These are phyloP conservation scores for Physcomitrellopsis africana DNA, from an alignment of 225 moss, liverwort and hornwort genomes.

Conservation along the genomic window DNA sequence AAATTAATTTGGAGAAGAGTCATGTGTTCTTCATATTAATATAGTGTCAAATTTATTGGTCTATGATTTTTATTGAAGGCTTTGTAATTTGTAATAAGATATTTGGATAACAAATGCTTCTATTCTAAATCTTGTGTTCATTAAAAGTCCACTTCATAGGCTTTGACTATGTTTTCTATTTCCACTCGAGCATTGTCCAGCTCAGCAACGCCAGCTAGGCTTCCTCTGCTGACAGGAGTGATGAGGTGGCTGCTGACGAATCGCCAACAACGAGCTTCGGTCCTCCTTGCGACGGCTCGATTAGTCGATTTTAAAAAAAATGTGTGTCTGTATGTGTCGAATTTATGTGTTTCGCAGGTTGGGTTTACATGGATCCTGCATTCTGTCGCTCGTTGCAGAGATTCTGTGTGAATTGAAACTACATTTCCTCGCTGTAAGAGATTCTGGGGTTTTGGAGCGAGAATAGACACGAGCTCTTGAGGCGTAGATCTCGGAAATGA, in stretches of 20 bases:
- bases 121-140: no score
- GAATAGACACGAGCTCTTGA: neutral
- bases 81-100: no score
- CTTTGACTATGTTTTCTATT: no score
- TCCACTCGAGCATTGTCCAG: neutral
- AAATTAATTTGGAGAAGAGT: no score
- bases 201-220: slow-evolving; percentile 28
- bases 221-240: neutral
- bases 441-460: neutral
- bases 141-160: no score
- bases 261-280: neutral
- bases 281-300: neutral
- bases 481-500: neutral
- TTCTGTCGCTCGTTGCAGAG: neutral
- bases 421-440: neutral
- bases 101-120: no score
- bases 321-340: neutral
- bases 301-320: neutral
- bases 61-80: no score
- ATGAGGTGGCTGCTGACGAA: neutral
- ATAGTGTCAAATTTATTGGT: no score
- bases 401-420: neutral
- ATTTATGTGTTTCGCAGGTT: neutral
- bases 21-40: no score
- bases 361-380: neutral